phyloP scores from a whole-genome alignment of 805 yeast species.

The Vanderwaltozyma polyspora region DNA sequence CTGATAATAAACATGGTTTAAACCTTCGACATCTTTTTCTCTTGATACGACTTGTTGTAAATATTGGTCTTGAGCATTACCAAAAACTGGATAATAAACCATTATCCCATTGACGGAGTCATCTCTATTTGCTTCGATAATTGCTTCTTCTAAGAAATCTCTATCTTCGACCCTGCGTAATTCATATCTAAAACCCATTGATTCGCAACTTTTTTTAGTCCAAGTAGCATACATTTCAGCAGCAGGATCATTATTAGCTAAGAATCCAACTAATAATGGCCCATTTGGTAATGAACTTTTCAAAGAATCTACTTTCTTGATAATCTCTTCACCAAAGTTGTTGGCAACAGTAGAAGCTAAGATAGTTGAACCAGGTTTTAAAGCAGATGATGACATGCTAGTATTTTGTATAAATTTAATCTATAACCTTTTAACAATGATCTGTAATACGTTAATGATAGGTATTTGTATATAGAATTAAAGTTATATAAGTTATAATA shows the following conservation, averaged over 20 bases:
- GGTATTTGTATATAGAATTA: no score
- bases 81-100: constrained; percentile 96
- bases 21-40: constrained; percentile 93
- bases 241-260: constrained; percentile 91
- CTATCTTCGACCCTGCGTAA: constrained; percentile 55
- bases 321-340: constrained; percentile 63
- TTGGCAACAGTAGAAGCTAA: constrained; percentile 84
- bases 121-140: constrained; percentile 74
- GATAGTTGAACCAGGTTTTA: constrained; percentile 59
- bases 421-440: no score
- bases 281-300: constrained; percentile 28
- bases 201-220: constrained; percentile 85
- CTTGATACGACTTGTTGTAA: constrained; percentile 85
- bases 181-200: constrained; percentile 78
- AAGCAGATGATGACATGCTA: neutral
- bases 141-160: constrained; percentile 74
- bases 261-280: constrained; percentile 80
- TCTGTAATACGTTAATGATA: no score
- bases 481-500: no score
- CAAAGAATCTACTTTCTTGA: constrained; percentile 41
- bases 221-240: constrained; percentile 91
- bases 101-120: constrained; percentile 77
- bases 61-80: constrained; percentile 89
- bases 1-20: constrained; percentile 81
- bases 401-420: neutral